Conservation (phyloP, 2,329 filamentous ascomycete species). For the Pseudogymnoascus sp. region DNA sequence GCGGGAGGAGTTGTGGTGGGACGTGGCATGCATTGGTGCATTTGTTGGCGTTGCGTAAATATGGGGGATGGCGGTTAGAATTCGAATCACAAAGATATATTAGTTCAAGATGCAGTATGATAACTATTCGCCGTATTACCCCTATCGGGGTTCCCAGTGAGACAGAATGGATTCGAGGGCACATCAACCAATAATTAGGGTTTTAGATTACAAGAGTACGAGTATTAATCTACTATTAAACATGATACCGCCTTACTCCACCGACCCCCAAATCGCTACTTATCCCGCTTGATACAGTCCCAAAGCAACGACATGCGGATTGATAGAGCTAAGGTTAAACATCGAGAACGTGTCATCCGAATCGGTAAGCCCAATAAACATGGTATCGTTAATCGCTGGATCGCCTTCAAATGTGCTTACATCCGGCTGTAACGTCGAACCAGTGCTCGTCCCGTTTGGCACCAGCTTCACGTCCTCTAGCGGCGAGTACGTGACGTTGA, state of each 20-base stretch:
- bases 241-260: slow-evolving; percentile 2
- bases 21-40: slow-evolving; percentile 1
- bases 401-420: slow-evolving; percentile 58
- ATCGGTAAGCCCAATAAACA: slow-evolving; percentile 72
- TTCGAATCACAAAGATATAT: neutral
- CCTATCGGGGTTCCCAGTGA: neutral
- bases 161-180: neutral
- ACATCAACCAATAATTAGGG: neutral
- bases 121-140: neutral
- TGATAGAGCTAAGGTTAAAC: slow-evolving; percentile 66
- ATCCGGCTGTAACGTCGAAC: slow-evolving; percentile 60
- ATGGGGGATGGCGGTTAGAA: neutral
- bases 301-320: slow-evolving; percentile 64
- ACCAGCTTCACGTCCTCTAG: slow-evolving; percentile 41
- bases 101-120: neutral
- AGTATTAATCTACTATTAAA: neutral
- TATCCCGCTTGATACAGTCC: slow-evolving; percentile 73
- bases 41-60: neutral
- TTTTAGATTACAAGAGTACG: neutral
- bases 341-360: slow-evolving; percentile 59
- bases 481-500: slow-evolving; percentile 64
- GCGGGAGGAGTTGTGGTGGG: slow-evolving; percentile 1
- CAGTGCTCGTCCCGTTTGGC: slow-evolving; percentile 27
- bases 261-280: slow-evolving; percentile 18
- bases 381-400: slow-evolving; percentile 61